Conservation (phyloP, 345 rosid species). For the Zanthoxylum bungeanum region DNA sequence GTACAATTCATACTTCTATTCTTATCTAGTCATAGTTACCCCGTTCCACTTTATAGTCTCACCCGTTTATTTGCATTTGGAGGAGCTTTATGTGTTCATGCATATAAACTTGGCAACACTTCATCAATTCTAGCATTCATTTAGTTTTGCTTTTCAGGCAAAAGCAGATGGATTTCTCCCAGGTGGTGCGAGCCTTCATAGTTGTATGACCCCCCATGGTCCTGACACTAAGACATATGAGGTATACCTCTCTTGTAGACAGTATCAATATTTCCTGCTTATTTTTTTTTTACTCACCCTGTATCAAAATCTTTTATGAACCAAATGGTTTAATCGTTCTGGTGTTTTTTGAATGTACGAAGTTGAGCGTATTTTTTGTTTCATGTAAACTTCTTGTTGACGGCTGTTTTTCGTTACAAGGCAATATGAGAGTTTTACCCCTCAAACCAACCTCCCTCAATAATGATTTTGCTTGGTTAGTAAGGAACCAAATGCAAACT, state of each 20-base stretch:
- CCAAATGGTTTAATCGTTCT: not conserved
- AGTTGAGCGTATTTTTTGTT: not conserved
- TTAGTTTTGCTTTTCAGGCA: constrained; percentile 44
- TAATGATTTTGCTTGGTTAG: too few relatives aligned
- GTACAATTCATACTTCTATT: not conserved
- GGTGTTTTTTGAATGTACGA: too few relatives aligned
- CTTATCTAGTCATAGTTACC: not conserved
- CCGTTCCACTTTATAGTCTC: too few relatives aligned
- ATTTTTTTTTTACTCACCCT: not conserved
- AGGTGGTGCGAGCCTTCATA: constrained; percentile 93
- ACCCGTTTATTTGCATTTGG: too few relatives aligned
- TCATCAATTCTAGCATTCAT: not conserved
- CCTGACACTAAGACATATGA: constrained; percentile 91
- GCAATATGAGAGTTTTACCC: too few relatives aligned
- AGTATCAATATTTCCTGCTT: not conserved
- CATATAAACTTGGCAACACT: not conserved
- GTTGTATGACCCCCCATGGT: constrained; percentile 99
- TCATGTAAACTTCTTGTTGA: not conserved
- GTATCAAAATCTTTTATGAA: not conserved
- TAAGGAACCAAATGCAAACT: too few relatives aligned
- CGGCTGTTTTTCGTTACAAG: too few relatives aligned
- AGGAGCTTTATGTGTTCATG: not conserved
- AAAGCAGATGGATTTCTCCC: constrained; percentile 96
- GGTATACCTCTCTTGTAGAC: constrained; percentile 35
- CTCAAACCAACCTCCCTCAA: too few relatives aligned